Evolutionary conservation across 306 rosid species (phyloP).

Genomic region (Luffa aegyptiaca): DNA sequence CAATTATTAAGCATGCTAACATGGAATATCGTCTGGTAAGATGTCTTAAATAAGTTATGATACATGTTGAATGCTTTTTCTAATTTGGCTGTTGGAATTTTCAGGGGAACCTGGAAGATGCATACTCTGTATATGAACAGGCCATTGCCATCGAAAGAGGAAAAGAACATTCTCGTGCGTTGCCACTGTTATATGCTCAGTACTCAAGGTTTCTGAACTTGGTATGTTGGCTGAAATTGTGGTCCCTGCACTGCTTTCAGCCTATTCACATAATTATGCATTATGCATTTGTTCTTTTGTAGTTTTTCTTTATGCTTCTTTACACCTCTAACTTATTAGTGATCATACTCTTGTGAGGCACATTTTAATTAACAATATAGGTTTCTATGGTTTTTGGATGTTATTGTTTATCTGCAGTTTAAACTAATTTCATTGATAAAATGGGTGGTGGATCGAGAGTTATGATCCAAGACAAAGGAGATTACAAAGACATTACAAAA

Average conservation of each 20-base stretch:
- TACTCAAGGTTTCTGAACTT: constrained; percentile 73
- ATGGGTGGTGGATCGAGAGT: no score
- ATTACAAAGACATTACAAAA: no score
- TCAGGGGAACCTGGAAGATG: constrained; percentile 84
- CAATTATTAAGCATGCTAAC: constrained; percentile 84
- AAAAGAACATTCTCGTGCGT: constrained; percentile 82
- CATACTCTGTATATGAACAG: constrained; percentile 73
- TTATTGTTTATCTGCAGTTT: not conserved
- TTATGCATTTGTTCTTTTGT: not conserved
- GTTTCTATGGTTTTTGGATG: not conserved
- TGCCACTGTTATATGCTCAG: constrained; percentile 79
- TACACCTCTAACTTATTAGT: not conserved
- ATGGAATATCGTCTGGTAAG: constrained; percentile 93
- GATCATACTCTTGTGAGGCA: not conserved
- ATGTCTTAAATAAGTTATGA: constrained; percentile 6
- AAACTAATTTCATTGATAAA: no score
- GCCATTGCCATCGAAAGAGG: constrained; percentile 95
- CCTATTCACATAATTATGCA: not conserved
- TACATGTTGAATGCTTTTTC: constrained; percentile 4
- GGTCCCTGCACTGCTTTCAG: not conserved
- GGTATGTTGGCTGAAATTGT: constrained; percentile 40
- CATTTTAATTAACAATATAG: not conserved
- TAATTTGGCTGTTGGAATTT: constrained; percentile 16
- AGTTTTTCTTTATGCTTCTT: not conserved
- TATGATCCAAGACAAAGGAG: no score